Evolutionary conservation across 192 early-diverging fungal species (phyloP).

Genomic region (Coemansia javaensis): DNA sequence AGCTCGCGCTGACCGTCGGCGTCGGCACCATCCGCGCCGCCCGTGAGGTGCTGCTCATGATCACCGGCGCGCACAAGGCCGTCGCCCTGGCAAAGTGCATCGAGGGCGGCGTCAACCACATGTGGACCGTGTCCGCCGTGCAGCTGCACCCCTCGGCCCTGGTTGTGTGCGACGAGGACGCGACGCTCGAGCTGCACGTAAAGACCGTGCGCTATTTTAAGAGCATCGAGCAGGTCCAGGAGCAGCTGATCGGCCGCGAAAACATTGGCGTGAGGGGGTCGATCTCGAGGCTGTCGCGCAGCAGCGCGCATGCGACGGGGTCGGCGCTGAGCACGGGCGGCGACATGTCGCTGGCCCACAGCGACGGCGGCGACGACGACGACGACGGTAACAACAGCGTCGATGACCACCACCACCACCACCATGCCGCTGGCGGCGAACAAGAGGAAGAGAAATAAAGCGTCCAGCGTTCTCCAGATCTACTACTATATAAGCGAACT

Average conservation of each 20-base stretch:
- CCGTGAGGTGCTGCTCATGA: conserved; percentile 77
- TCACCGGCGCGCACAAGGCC: conserved; percentile 84
- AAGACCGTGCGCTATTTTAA: conserved; percentile 89
- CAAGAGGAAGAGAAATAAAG: too few relatives aligned
- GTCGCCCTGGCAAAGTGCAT: conserved; percentile 81
- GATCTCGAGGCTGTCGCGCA: conserved; percentile 29
- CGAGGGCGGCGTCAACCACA: conserved; percentile 81
- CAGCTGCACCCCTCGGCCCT: conserved; percentile 76
- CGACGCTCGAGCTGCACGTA: conserved; percentile 81
- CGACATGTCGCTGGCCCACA: neutral
- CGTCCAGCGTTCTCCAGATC: too few relatives aligned
- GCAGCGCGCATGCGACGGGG: neutral
- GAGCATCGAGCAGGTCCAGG: conserved; percentile 80
- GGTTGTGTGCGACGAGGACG: conserved; percentile 87
- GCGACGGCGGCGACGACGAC: conserved; percentile 4
- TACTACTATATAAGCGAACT: too few relatives aligned
- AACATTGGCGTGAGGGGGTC: conserved; percentile 67
- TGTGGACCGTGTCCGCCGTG: conserved; percentile 85
- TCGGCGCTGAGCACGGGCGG: neutral
- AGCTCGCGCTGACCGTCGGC: conserved; percentile 83
- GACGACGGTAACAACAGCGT: conserved; percentile 11
- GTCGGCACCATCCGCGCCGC: conserved; percentile 85
- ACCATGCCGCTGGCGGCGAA: too few relatives aligned
- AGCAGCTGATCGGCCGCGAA: conserved; percentile 67
- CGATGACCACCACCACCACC: neutral